These are phyloP conservation scores for Aspergillus japonicus DNA, from an alignment of 2,329 filamentous ascomycete genomes.

Conservation along the genomic window DNA sequence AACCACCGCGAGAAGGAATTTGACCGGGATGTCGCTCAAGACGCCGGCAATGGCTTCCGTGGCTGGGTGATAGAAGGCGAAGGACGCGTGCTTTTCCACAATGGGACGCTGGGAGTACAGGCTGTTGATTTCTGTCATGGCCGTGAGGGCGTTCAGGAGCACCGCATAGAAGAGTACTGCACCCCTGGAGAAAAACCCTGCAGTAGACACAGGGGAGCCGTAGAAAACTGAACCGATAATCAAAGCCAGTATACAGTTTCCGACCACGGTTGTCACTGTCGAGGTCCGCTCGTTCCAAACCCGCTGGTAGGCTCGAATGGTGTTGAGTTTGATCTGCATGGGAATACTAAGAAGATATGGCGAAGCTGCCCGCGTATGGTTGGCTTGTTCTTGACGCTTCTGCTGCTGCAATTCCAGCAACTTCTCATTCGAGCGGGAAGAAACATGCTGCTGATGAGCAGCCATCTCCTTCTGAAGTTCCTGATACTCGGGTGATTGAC, in stretches of 20 bases:
- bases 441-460: constrained; percentile 31
- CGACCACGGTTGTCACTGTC: constrained; percentile 61
- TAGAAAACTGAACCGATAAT: constrained; percentile 79
- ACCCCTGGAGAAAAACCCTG: constrained; percentile 72
- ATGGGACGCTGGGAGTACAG: constrained; percentile 25
- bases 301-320: constrained; percentile 75
- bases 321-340: constrained; percentile 72
- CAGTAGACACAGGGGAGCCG: constrained; percentile 63
- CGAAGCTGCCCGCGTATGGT: constrained; percentile 59
- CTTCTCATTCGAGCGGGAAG: constrained; percentile 30
- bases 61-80: constrained; percentile 31
- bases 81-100: constrained; percentile 31
- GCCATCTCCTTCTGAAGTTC: constrained; percentile 40
- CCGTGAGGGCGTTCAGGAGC: constrained; percentile 76
- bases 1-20: constrained; percentile 65
- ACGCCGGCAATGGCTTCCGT: constrained; percentile 19
- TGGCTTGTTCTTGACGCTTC: constrained; percentile 39
- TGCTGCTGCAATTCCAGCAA: constrained; percentile 34
- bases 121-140: constrained; percentile 44
- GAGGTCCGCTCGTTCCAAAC: constrained; percentile 72
- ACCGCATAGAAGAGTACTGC: constrained; percentile 82
- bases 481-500: constrained; percentile 49
- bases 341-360: constrained; percentile 75
- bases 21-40: constrained; percentile 62
- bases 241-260: constrained; percentile 70